Percentiles rank a stretch among this genome's conserved stretches.
Evolutionary conservation across 192 early-diverging fungal species (phyloP).

Genomic region (Coemansia guatemalensis): DNA sequence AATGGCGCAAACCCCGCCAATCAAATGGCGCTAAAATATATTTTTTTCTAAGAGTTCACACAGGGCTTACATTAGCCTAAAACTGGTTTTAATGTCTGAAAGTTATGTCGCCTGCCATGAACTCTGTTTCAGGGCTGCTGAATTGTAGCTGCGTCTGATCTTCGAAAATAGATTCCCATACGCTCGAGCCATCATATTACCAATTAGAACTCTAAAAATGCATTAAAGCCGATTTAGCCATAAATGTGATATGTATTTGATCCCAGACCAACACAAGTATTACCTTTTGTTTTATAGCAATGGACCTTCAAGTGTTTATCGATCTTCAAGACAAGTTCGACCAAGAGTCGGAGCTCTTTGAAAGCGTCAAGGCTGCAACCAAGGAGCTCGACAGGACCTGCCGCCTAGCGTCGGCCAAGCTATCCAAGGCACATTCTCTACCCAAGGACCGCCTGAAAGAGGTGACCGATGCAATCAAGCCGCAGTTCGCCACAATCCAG

Average conservation of each 20-base stretch:
- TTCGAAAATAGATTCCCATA: background rate
- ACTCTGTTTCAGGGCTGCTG: too few relatives aligned
- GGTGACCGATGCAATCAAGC: constrained; percentile 13
- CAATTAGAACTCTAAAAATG: background rate
- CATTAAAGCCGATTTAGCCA: background rate
- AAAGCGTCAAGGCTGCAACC: constrained; percentile 26
- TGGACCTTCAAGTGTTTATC: constrained; percentile 49
- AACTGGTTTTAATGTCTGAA: too few relatives aligned
- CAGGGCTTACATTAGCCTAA: too few relatives aligned
- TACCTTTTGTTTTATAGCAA: constrained; percentile 1
- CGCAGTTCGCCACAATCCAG: constrained; percentile 31
- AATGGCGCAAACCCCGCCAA: too few relatives aligned
- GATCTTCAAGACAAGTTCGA: constrained; percentile 50
- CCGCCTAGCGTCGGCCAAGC: constrained; percentile 40
- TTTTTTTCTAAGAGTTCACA: too few relatives aligned
- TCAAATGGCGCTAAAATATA: too few relatives aligned
- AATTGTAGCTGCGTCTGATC: background rate
- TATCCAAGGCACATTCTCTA: constrained; percentile 42
- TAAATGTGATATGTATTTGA: background rate
- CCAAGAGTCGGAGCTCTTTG: constrained; percentile 34
- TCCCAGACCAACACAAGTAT: background rate
- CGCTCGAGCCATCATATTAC: background rate
- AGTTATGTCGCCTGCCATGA: too few relatives aligned
- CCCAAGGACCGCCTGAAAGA: constrained; percentile 25
- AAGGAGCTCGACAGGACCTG: constrained; percentile 43